A percentile compares a stretch with the other conserved stretches of the same genome.
phyloP scores from a whole-genome alignment of 306 rosid genomes.

The Corylus heterophylla region DNA sequence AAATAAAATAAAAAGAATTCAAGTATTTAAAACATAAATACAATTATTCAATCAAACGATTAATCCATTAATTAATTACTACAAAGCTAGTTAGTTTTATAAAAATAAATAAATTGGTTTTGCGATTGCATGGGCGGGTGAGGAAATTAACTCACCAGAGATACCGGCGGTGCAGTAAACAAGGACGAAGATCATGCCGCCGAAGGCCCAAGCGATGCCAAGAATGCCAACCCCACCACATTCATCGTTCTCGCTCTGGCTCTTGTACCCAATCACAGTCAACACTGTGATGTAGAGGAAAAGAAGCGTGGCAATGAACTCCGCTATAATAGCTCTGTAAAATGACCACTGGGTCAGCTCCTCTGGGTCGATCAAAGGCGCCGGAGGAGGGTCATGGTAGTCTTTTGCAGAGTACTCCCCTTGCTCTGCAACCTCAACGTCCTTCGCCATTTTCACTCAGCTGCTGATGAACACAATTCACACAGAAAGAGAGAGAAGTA shows the following conservation, averaged over 20 bases:
- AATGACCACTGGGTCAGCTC: conserved; percentile 81
- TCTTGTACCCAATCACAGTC: conserved; percentile 79
- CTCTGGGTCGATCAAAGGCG: conserved; percentile 53
- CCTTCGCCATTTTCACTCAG: conserved; percentile 53
- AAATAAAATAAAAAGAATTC: no score
- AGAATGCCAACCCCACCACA: conserved; percentile 82
- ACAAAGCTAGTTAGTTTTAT: no score
- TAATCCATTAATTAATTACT: no score
- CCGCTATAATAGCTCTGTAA: conserved; percentile 83
- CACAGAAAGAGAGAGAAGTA: no score
- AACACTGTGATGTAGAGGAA: conserved; percentile 84
- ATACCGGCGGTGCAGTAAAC: conserved; percentile 99
- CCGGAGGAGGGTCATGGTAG: conserved; percentile 90
- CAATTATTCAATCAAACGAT: neutral
- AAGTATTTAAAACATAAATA: no score
- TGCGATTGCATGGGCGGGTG: no score
- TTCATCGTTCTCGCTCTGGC: conserved; percentile 38
- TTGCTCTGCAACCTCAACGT: conserved; percentile 66
- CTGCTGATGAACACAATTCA: no score
- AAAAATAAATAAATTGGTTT: no score
- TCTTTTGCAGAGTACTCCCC: conserved; percentile 61
- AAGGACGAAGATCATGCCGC: conserved; percentile 97
- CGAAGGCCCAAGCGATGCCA: conserved; percentile 98
- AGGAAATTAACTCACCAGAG: conserved; percentile 52
- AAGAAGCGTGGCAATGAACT: conserved; percentile 88